Evolutionary conservation across 108 stramenopile species (phyloP).

Genomic region (Cylindrotheca fusiformis): DNA sequence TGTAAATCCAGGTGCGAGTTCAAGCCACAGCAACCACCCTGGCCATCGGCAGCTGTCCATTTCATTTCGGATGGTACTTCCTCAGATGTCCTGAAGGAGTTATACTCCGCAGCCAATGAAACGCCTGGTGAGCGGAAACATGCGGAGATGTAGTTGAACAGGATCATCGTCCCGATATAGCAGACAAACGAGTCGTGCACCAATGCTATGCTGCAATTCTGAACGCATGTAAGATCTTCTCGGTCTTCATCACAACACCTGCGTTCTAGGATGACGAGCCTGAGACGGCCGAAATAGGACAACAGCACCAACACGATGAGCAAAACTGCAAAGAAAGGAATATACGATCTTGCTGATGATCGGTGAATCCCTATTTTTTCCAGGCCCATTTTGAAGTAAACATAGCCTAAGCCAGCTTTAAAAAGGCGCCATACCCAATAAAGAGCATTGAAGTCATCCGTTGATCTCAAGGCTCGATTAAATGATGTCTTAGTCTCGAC

Average conservation of each 20-base stretch:
- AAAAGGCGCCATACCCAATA: conserved; percentile 57
- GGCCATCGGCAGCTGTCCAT: conserved; percentile 35
- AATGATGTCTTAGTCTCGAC: conserved; percentile 61
- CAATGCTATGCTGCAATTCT: conserved; percentile 14
- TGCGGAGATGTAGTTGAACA: conserved; percentile 52
- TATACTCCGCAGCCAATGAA: conserved; percentile 19
- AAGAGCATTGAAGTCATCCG: conserved; percentile 60
- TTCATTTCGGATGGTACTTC: background rate
- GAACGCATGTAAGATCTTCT: background rate
- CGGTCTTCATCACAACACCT: conserved; percentile 22
- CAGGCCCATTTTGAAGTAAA: conserved; percentile 16
- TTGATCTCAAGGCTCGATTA: conserved; percentile 52
- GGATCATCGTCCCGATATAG: conserved; percentile 58
- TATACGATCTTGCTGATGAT: conserved; percentile 21
- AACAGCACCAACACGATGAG: conserved; percentile 23
- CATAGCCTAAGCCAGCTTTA: conserved; percentile 2
- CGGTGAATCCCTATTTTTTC: conserved; percentile 20
- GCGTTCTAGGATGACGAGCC: conserved; percentile 31
- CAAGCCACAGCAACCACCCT: conserved; percentile 41
- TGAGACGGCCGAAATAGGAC: conserved; percentile 25
- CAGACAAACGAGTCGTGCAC: conserved; percentile 43
- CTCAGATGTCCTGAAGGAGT: background rate
- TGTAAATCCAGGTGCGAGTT: conserved; percentile 16
- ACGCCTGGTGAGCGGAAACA: conserved; percentile 69
- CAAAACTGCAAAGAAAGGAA: conserved; percentile 31